Evolutionary conservation across 2,329 filamentous ascomycete genomes (phyloP), one percentile per base, ranked within the genome.

Genomic region (Diaporthe sp.): DNA sequence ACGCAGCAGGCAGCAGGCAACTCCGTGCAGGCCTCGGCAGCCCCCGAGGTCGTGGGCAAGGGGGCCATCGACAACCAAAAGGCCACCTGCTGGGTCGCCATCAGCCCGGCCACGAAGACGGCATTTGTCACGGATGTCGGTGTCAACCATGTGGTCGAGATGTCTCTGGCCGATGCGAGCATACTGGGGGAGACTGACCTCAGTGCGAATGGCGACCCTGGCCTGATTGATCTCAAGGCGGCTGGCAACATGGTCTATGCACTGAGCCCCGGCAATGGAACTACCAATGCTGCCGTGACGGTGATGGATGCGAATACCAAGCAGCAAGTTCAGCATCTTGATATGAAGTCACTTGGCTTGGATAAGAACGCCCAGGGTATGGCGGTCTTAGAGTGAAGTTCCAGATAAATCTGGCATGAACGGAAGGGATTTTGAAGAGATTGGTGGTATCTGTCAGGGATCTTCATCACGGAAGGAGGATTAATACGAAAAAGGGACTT

Each of bases 61-160:
- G 82, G 84, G n/a, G 78, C 80, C 1, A 82, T 93, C 17, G 82
- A 83, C 0, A 88, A 85, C 51, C 91, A 93, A 79, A 81, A 76
- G 9, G 89, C 89, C 1, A 91, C 89, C 0, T 93, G 91, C 81
- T 93, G 91, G 91, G 86, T 84, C 0, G 84, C 89, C 1, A 83
- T 91, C 55, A 89, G 88, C 0, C 75, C 82, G 0, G 80, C 82
- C 0, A 90, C 88, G 0, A 82, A 84, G 10, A 89, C 86, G 0
- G 89, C 88, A 0, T 93, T 91, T 75, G 89, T 93, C 4, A 89
- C 90, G 0, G 91, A 93, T 77, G 89, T 88, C 0, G 87, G 75
- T 0, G 78, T 83, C 3, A 88, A 91, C 79, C 85, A 86, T 4
- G 78, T 93, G 0, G 86, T 92, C 0, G 90, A 93, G 82, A 88